A percentile compares a stretch with the other conserved stretches of the same genome.
Conservation (phyloP, 2,329 filamentous ascomycete species). For the Polychaeton citri region DNA sequence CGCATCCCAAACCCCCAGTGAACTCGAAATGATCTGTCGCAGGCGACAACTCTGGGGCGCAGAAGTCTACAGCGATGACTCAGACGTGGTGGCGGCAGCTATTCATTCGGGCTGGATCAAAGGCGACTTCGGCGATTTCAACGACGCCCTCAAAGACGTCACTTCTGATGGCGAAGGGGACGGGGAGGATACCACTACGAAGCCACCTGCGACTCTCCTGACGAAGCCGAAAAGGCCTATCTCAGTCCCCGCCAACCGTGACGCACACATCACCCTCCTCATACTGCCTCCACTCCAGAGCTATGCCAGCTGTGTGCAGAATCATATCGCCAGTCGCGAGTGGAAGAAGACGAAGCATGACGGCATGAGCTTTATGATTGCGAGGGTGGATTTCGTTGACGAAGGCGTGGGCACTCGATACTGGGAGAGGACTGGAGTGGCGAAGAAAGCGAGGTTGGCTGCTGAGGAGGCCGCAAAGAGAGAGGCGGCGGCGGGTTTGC, state of each 20-base stretch:
- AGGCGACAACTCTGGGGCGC: conserved; percentile 81
- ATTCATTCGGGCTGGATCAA: conserved; percentile 89
- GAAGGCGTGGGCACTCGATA: conserved; percentile 45
- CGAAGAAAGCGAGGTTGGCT: conserved; percentile 36
- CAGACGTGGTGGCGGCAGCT: conserved; percentile 80
- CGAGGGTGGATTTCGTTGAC: conserved; percentile 71
- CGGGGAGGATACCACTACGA: conserved; percentile 23
- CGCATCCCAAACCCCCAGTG: conserved; percentile 26
- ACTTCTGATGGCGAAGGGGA: conserved; percentile 23
- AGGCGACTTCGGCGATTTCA: conserved; percentile 62
- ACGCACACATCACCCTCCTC: conserved; percentile 76
- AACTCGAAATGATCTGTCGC: conserved; percentile 71
- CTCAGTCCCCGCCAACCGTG: conserved; percentile 51
- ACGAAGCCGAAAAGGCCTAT: conserved; percentile 42
- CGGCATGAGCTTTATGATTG: conserved; percentile 78
- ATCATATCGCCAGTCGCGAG: conserved; percentile 68
- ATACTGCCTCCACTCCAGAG: conserved; percentile 67
- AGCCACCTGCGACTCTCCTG: conserved; percentile 31
- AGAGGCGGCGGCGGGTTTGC: conserved; percentile 18
- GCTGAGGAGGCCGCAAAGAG: conserved; percentile 20
- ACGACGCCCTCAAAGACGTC: conserved; percentile 18
- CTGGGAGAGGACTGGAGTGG: conserved; percentile 33
- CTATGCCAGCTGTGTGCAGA: conserved; percentile 62
- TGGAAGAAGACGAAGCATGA: conserved; percentile 60
- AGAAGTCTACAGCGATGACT: conserved; percentile 91